Evolutionary conservation across 176 grass and related monocot genomes (phyloP).

Genomic region (Ananas comosus): DNA sequence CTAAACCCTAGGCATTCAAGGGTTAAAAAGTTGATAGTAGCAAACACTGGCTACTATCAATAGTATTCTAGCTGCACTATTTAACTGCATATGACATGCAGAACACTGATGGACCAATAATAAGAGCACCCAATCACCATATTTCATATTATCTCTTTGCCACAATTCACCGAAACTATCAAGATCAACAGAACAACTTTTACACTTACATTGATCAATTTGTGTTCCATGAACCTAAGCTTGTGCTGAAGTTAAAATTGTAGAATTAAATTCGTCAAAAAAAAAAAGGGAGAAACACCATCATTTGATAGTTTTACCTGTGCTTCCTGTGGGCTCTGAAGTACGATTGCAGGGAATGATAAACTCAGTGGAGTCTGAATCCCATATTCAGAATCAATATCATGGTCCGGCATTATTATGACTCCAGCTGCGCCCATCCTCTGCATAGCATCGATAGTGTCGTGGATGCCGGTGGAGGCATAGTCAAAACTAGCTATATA

Average conservation of each 20-base stretch:
- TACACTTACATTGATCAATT: too few species aligned
- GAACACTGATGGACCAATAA: too few species aligned
- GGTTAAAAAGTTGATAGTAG: too few species aligned
- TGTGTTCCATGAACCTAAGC: neutral
- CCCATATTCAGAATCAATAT: constrained; percentile 28
- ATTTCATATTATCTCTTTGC: too few species aligned
- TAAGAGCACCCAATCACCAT: too few species aligned
- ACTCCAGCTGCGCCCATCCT: constrained; percentile 54
- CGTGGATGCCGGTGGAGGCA: constrained; percentile 8
- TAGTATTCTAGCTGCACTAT: too few species aligned
- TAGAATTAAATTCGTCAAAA: neutral
- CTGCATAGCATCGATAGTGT: constrained; percentile 34
- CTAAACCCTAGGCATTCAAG: too few species aligned
- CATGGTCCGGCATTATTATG: constrained; percentile 32
- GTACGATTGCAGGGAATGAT: constrained; percentile 42
- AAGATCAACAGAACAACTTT: too few species aligned
- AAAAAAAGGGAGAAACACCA: neutral
- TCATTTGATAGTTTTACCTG: constrained; percentile 18
- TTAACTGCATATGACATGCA: too few species aligned
- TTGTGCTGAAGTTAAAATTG: neutral
- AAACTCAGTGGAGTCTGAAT: constrained; percentile 31
- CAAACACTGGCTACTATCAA: too few species aligned
- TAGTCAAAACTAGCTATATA: constrained; percentile 26
- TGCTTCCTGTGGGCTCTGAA: constrained; percentile 21
- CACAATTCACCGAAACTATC: too few species aligned